These are phyloP conservation scores for Noccaea caerulescens DNA, from an alignment of 345 rosid species.

Conservation along the genomic window DNA sequence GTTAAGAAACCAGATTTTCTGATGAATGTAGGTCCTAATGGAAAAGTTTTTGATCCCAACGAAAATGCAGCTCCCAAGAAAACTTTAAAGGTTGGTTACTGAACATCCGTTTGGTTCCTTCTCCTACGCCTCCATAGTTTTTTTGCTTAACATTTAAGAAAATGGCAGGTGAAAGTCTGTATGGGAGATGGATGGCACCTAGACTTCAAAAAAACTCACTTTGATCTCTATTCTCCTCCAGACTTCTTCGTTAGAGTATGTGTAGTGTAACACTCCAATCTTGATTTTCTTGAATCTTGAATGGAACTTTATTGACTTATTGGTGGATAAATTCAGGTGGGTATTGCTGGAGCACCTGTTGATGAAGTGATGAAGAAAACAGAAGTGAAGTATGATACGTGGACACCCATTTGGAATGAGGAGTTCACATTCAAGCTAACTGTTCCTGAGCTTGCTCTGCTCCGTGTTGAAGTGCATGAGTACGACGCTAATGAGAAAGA, in stretches of 20 bases:
- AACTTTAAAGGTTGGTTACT: constrained; percentile 65
- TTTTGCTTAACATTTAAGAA: constrained; percentile 26
- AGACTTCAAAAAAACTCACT: constrained; percentile 81
- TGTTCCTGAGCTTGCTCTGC: constrained; percentile 85
- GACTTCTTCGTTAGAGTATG: constrained; percentile 81
- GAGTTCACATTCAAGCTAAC: constrained; percentile 72
- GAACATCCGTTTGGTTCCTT: background rate
- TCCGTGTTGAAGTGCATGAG: constrained; percentile 77
- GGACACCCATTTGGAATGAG: constrained; percentile 88
- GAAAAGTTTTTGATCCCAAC: constrained; percentile 61
- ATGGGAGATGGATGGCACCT: constrained; percentile 92
- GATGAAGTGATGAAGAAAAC: constrained; percentile 77
- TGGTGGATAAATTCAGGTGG: constrained; percentile 50
- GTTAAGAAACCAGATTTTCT: constrained; percentile 87
- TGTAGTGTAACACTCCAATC: constrained; percentile 1
- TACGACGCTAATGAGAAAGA: constrained; percentile 71
- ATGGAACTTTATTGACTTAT: background rate
- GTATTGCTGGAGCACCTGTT: constrained; percentile 73
- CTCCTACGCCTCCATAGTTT: background rate
- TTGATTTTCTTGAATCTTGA: constrained; percentile 17
- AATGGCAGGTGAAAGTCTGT: constrained; percentile 66
- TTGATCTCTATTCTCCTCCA: constrained; percentile 86
- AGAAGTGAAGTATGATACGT: constrained; percentile 54
- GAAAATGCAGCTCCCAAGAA: constrained; percentile 47
- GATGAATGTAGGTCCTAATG: constrained; percentile 44